Evolutionary conservation across 176 grass and related monocot species (phyloP), one percentile per base, ranked within the genome.

Genomic region (Avena eriantha): DNA sequence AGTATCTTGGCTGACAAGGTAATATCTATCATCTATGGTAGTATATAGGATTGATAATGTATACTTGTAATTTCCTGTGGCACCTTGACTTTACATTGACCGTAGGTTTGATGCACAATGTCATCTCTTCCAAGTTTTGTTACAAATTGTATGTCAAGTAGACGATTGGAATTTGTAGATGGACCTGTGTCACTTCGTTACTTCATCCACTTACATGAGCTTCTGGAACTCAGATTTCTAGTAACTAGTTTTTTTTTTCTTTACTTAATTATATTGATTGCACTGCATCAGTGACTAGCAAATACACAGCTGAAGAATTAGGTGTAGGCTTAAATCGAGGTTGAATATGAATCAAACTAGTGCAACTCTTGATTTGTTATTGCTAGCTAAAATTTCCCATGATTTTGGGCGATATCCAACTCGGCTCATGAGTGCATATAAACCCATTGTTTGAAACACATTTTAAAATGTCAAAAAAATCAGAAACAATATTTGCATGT

Each of bases 1-100:
- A 78, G 45, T 88, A 73, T 92, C 90, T 92, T 92, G 90, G 72
- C 65, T 92, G 86, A 92, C 86, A 86, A 86, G 90, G 90, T 92
- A 85, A 88, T 73, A 53, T 48, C 23, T 61, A 8, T 68, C 77
- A 70, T 58, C 71, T 54, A 1, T 18, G 2, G 17, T 64, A 80
- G 1, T 14, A 73, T 53, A 41, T 71, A 80, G 10, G 18, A 80
- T 34, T 72, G 53, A 79, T 80, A 54, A 68, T 79, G 9, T 47
- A n/a, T 17, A 56, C 54, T 64, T 71, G 18, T 48, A 58, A 80
- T 48, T 80, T 80, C 24, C 7, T 23, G 21, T 69, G 34, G 14
- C 50, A 34, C 8, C 6, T 83, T 76, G 41, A 29, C 69, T 57
- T 35, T 35, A 26, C 10, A 77, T 88, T 69, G 50, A 10, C 17